Percentiles rank a stretch among this genome's conserved stretches.
Evolutionary conservation across 2,329 filamentous ascomycete genomes (phyloP).

Genomic region (Pestalotiopsis fici): DNA sequence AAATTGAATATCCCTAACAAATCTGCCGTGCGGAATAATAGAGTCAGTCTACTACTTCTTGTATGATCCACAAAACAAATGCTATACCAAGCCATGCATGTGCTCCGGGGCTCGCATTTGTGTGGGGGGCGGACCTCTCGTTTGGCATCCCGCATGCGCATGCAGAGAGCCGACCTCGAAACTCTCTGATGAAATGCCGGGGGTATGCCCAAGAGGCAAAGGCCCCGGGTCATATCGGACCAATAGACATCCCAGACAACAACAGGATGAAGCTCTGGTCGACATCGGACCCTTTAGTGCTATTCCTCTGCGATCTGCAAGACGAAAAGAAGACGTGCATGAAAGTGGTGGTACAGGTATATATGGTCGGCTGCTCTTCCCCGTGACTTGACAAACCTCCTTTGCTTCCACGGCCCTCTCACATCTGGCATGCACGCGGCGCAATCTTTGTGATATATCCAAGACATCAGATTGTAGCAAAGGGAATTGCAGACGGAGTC

Average conservation of each 20-base stretch:
- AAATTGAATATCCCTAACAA: background rate
- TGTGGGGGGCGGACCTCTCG: conserved; percentile 16
- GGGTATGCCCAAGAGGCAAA: background rate
- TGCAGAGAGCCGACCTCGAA: conserved; percentile 12
- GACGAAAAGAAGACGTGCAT: background rate
- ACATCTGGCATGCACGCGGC: background rate
- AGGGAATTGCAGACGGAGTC: background rate
- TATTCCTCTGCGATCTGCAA: background rate
- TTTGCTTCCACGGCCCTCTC: background rate
- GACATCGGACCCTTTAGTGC: conserved; percentile 9
- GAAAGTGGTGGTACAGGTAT: background rate
- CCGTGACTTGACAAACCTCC: background rate
- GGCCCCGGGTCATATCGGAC: background rate
- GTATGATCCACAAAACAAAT: background rate
- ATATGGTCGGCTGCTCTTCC: background rate
- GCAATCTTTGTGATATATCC: background rate
- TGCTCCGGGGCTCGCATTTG: conserved; percentile 12
- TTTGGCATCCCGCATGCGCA: conserved; percentile 12
- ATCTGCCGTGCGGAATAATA: background rate
- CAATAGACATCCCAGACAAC: background rate
- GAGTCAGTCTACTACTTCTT: background rate
- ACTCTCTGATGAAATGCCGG: conserved; percentile 12
- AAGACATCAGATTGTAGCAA: background rate
- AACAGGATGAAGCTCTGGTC: background rate
- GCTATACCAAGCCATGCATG: background rate